A percentile compares a stretch with the other conserved stretches of the same genome.
phyloP scores from a whole-genome alignment of 345 rosid genomes.

The Heritiera fomes region DNA sequence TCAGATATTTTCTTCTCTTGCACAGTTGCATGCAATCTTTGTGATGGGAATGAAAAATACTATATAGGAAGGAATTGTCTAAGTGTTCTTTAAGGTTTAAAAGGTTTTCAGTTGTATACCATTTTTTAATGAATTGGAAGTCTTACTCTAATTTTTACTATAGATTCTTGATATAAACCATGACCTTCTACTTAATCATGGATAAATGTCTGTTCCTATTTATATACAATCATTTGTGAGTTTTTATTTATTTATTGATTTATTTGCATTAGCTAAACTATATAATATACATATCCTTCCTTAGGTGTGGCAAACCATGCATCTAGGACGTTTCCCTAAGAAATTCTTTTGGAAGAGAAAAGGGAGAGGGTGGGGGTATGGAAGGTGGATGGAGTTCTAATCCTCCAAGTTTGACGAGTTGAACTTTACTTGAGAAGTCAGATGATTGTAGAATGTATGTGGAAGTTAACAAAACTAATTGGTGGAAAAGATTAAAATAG shows the following conservation, averaged over 20 bases:
- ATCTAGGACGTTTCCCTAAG: neutral
- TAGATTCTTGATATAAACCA: neutral
- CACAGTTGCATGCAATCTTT: neutral
- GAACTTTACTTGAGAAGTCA: neutral
- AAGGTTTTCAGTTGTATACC: neutral
- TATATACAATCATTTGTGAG: neutral
- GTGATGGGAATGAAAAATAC: neutral
- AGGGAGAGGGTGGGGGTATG: neutral
- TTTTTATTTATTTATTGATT: neutral
- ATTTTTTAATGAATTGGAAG: neutral
- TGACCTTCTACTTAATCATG: neutral
- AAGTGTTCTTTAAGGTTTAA: neutral
- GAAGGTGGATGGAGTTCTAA: neutral
- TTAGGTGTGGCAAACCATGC: neutral
- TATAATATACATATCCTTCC: neutral
- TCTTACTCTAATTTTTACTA: neutral
- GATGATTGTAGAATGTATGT: neutral
- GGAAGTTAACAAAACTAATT: neutral
- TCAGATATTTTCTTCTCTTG: neutral
- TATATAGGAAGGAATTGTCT: neutral
- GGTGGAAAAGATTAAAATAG: neutral
- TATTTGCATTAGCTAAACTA: neutral
- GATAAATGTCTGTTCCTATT: neutral
- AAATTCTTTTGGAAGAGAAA: neutral
- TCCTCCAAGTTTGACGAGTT: neutral